Conservation (phyloP, 129 eudicot species). For the Calendula officinalis region DNA sequence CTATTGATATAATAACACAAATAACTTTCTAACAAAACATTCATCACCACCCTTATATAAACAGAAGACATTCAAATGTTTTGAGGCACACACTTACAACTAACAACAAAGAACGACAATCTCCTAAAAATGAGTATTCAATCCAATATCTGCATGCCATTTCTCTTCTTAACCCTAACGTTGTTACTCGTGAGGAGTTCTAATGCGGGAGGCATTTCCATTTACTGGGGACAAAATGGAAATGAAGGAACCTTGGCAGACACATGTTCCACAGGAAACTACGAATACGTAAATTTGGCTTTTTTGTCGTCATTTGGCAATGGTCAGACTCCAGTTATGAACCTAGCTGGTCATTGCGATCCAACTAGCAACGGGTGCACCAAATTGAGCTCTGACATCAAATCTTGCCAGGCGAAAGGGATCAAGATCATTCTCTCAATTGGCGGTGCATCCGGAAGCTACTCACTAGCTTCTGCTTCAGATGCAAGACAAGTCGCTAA, state of each 20-base stretch:
- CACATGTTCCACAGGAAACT: constrained; percentile 31
- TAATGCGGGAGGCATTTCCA: constrained; percentile 19
- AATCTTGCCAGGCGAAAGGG: constrained; percentile 27
- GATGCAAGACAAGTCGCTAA: constrained; percentile 34
- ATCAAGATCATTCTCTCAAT: constrained; percentile 32
- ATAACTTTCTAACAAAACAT: background rate
- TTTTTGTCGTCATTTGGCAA: constrained; percentile 31
- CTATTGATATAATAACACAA: background rate
- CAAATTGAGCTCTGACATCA: constrained; percentile 22
- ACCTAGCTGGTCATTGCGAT: constrained; percentile 37
- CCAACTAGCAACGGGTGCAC: constrained; percentile 20
- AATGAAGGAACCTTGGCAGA: constrained; percentile 25
- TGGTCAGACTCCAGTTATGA: constrained; percentile 27
- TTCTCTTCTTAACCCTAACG: background rate
- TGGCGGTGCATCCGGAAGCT: constrained; percentile 32
- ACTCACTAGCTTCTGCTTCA: constrained; percentile 18
- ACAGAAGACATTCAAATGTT: background rate
- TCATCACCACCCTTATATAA: background rate
- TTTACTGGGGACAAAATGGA: constrained; percentile 41
- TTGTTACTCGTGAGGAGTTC: constrained; percentile 11
- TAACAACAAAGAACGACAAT: background rate
- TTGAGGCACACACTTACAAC: background rate
- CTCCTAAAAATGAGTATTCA: background rate
- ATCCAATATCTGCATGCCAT: background rate
- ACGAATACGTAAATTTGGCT: constrained; percentile 28